phyloP scores from a whole-genome alignment of 495 filamentous ascomycete species.

The Daldinia vernicosa region DNA sequence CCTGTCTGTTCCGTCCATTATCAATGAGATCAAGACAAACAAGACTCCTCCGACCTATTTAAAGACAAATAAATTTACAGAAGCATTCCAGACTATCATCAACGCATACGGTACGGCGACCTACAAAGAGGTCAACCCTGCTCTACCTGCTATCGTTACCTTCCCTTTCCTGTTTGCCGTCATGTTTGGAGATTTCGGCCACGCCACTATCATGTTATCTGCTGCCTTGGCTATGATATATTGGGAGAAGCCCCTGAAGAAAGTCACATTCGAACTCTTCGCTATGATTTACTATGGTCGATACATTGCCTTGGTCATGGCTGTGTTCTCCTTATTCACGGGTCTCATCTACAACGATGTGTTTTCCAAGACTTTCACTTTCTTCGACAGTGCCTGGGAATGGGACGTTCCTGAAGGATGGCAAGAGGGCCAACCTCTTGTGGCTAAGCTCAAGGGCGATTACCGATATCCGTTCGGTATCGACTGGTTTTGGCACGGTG shows the following conservation, averaged over 20 bases:
- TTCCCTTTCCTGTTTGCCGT: constrained; percentile 99
- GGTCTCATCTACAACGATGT: constrained; percentile 97
- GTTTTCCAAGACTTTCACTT: constrained; percentile 89
- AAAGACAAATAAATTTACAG: constrained; percentile 97
- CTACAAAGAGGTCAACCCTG: constrained; percentile 97
- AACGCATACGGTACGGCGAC: constrained; percentile 97
- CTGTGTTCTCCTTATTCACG: constrained; percentile 94
- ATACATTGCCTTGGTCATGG: constrained; percentile 99
- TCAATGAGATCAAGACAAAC: constrained; percentile 94
- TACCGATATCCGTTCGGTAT: constrained; percentile 95
- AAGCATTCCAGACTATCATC: constrained; percentile 98
- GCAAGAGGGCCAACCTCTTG: constrained; percentile 63
- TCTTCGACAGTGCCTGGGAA: constrained; percentile 88
- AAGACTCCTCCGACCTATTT: constrained; percentile 97
- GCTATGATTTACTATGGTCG: constrained; percentile 98
- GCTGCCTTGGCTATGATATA: constrained; percentile 91
- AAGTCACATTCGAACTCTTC: constrained; percentile 92
- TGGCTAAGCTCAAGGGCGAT: constrained; percentile 67
- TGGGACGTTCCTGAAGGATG: constrained; percentile 76
- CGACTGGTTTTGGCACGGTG: constrained; percentile 96
- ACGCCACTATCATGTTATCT: constrained; percentile 84
- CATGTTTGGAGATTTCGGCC: constrained; percentile 98
- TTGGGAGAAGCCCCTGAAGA: constrained; percentile 88
- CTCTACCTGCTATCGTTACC: constrained; percentile 91
- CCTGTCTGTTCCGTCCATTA: constrained; percentile 92